phyloP scores from a whole-genome alignment of 345 rosid species.

The Barbarea vulgaris region DNA sequence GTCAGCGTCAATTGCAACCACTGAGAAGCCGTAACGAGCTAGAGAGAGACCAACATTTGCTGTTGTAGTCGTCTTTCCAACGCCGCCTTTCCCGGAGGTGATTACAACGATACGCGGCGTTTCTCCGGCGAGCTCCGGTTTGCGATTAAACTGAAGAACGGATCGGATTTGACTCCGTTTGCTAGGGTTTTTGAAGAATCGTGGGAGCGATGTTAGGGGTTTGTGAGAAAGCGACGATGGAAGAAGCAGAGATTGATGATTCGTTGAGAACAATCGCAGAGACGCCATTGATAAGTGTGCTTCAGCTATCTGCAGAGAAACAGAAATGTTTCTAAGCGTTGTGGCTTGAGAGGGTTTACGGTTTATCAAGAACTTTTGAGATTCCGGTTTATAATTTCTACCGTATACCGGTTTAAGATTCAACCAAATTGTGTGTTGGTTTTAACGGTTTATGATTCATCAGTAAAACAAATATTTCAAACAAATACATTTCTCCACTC shows the following conservation, averaged over 20 bases:
- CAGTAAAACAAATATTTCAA: slow-evolving; percentile 6
- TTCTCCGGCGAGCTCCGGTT: slow-evolving; percentile 89
- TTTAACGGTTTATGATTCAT: slow-evolving; percentile 13
- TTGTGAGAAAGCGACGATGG: slow-evolving; percentile 30
- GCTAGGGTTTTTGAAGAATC: slow-evolving; percentile 26
- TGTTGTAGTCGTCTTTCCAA: slow-evolving; percentile 94
- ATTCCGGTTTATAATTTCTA: slow-evolving; percentile 25
- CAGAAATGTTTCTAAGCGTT: slow-evolving; percentile 13
- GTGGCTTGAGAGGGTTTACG: slow-evolving; percentile 27
- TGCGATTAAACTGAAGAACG: slow-evolving; percentile 88
- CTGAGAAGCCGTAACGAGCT: slow-evolving; percentile 92
- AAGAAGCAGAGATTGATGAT: slow-evolving; percentile 42
- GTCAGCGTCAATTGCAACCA: slow-evolving; percentile 90
- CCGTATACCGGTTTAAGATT: slow-evolving; percentile 1
- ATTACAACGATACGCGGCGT: slow-evolving; percentile 96
- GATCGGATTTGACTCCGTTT: slow-evolving; percentile 45
- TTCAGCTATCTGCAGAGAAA: slow-evolving; percentile 29
- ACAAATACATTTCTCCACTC: neutral
- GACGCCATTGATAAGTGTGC: slow-evolving; percentile 53
- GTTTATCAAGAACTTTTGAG: slow-evolving; percentile 30
- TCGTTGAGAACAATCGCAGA: slow-evolving; percentile 40
- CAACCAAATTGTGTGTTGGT: neutral
- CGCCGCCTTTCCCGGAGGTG: slow-evolving; percentile 98
- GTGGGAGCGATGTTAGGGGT: slow-evolving; percentile 11
- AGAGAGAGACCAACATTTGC: slow-evolving; percentile 99